Evolutionary conservation across 1,284 basidiomycete species (phyloP).

Genomic region (Jaminaea rosea): DNA sequence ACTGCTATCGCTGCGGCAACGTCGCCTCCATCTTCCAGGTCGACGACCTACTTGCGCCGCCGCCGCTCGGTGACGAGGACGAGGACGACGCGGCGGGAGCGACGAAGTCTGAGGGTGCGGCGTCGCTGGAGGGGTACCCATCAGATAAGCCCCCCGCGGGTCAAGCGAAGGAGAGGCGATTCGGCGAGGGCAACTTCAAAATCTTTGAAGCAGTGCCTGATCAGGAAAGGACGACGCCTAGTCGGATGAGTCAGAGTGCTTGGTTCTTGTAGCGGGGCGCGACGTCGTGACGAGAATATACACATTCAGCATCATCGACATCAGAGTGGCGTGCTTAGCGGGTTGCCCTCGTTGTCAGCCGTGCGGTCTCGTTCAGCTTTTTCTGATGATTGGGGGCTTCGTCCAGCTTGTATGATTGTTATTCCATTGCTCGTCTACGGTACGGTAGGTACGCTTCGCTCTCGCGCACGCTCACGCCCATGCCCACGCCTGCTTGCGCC

Average conservation of each 20-base stretch:
- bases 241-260: slow-evolving; percentile 17
- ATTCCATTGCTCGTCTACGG: too few species aligned
- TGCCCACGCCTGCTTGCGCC: too few species aligned
- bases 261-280: slow-evolving; percentile 31
- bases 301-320: too few species aligned
- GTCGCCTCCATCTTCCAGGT: slow-evolving; percentile 46
- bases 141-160: too few species aligned
- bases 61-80: slow-evolving; percentile 2
- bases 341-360: too few species aligned
- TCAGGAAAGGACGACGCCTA: slow-evolving; percentile 23
- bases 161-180: slow-evolving; percentile 16
- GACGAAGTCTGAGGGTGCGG: background rate
- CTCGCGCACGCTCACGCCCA: too few species aligned
- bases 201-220: slow-evolving; percentile 48
- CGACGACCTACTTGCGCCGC: slow-evolving; percentile 21
- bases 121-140: slow-evolving; percentile 16
- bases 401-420: too few species aligned
- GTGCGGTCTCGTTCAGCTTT: too few species aligned
- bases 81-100: background rate
- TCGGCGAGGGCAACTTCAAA: slow-evolving; percentile 47
- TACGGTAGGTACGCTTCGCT: too few species aligned
- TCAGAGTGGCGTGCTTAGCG: too few species aligned
- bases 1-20: slow-evolving; percentile 44
- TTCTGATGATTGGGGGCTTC: too few species aligned
- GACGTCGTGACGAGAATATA: too few species aligned